phyloP scores from a whole-genome alignment of 2,329 filamentous ascomycete species.

The Coniochaeta sp. region DNA sequence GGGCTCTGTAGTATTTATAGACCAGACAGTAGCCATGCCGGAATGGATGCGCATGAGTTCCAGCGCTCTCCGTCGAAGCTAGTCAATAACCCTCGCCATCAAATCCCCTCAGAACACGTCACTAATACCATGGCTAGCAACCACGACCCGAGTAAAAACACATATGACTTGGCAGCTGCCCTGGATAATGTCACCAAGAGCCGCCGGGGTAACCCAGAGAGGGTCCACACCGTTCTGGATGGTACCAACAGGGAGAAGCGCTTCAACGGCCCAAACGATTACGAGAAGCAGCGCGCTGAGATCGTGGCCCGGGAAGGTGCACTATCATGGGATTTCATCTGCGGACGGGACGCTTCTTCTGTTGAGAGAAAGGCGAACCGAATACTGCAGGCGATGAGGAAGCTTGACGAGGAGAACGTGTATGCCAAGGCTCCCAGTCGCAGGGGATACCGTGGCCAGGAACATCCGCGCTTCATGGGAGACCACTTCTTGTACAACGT shows the following conservation, averaged over 20 bases:
- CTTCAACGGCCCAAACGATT: slow-evolving; percentile 10
- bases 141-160: slow-evolving; percentile 1
- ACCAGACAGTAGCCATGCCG: slow-evolving; percentile 5
- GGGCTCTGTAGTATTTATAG: neutral
- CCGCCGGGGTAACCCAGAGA: neutral
- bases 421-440: slow-evolving; percentile 25
- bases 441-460: slow-evolving; percentile 32
- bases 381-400: slow-evolving; percentile 30
- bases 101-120: slow-evolving; percentile 2
- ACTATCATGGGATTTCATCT: slow-evolving; percentile 32
- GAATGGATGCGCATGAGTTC: slow-evolving; percentile 8
- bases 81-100: slow-evolving; percentile 11
- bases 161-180: slow-evolving; percentile 3
- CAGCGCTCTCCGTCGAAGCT: slow-evolving; percentile 8
- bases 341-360: slow-evolving; percentile 20
- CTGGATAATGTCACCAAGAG: neutral
- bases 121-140: slow-evolving; percentile 10
- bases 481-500: slow-evolving; percentile 53
- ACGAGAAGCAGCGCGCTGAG: slow-evolving; percentile 20
- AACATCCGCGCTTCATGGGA: slow-evolving; percentile 35
- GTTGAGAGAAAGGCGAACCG: slow-evolving; percentile 29
- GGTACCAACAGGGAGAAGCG: neutral
- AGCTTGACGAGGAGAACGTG: slow-evolving; percentile 24
- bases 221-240: neutral
- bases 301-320: slow-evolving; percentile 23